Conservation (phyloP, 331 rosid species). For the Quercus tomentella region DNA sequence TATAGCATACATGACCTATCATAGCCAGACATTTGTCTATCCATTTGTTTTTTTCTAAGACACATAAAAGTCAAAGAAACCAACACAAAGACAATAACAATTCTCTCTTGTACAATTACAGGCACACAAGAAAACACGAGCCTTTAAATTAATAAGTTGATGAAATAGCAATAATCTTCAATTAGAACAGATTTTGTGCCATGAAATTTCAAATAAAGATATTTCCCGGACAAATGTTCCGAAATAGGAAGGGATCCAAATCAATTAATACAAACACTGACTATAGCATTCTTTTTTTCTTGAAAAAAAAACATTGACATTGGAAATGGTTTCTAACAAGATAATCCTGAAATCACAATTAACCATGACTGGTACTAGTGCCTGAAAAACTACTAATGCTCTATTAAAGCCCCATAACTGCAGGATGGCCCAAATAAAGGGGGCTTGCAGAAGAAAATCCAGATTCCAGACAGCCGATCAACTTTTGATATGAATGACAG, state of each 20-base stretch:
- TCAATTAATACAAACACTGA: not conserved
- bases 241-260: not conserved
- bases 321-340: not conserved
- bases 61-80: no score
- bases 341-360: not conserved
- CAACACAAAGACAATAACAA: no score
- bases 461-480: not conserved
- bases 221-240: not conserved
- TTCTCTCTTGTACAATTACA: no score
- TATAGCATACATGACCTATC: not conserved
- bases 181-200: no score
- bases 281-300: not conserved
- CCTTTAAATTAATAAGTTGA: no score
- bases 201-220: not conserved
- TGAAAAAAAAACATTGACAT: not conserved
- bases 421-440: not conserved
- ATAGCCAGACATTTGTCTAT: no score
- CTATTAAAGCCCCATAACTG: not conserved
- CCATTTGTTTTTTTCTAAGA: no score
- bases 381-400: not conserved
- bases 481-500: not conserved
- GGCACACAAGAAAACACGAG: not conserved
- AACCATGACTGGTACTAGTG: not conserved
- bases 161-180: no score
- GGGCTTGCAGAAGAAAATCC: not conserved